Evolutionary conservation across 345 rosid genomes (phyloP).

Genomic region (Aquilaria yunnanensis): DNA sequence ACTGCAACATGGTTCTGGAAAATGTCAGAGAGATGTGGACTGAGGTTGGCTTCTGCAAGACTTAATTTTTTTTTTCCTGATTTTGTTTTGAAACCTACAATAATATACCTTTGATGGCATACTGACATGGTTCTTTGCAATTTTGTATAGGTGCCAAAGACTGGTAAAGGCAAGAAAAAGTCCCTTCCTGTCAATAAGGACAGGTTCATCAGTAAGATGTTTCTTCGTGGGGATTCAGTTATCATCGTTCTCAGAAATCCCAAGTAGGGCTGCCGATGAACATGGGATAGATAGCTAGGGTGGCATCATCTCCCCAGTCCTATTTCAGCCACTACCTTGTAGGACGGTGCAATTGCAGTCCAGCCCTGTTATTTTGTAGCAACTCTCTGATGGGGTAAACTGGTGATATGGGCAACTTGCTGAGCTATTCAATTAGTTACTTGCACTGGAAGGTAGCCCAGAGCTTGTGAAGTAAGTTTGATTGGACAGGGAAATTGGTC

Average conservation of each 20-base stretch:
- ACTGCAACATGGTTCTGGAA: slow-evolving; percentile 99
- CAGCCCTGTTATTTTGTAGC: too few relatives aligned
- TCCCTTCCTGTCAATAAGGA: slow-evolving; percentile 92
- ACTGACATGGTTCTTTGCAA: background rate
- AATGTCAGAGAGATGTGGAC: slow-evolving; percentile 99
- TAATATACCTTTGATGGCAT: background rate
- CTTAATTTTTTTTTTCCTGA: background rate
- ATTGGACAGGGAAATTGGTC: too few relatives aligned
- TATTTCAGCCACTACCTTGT: too few relatives aligned
- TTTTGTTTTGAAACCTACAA: background rate
- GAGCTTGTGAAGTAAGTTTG: too few relatives aligned
- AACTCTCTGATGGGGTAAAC: too few relatives aligned
- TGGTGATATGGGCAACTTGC: too few relatives aligned
- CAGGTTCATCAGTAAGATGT: slow-evolving; percentile 96
- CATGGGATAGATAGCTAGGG: too few relatives aligned
- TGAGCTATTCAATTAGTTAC: too few relatives aligned
- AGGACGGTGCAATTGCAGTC: too few relatives aligned
- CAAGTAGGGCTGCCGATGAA: slow-evolving; percentile 28
- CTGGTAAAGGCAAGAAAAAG: slow-evolving; percentile 98
- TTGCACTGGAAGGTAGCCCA: too few relatives aligned
- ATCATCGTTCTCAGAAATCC: slow-evolving; percentile 97
- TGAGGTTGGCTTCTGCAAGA: slow-evolving; percentile 47
- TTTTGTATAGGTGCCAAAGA: slow-evolving; percentile 65
- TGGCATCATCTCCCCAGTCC: too few relatives aligned
- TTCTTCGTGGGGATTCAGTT: slow-evolving; percentile 96